Percentiles rank a stretch among this genome's conserved stretches.
These are phyloP conservation scores for Aotearoamyces nothofagi DNA, from an alignment of 2,329 filamentous ascomycete genomes.

Conservation along the genomic window DNA sequence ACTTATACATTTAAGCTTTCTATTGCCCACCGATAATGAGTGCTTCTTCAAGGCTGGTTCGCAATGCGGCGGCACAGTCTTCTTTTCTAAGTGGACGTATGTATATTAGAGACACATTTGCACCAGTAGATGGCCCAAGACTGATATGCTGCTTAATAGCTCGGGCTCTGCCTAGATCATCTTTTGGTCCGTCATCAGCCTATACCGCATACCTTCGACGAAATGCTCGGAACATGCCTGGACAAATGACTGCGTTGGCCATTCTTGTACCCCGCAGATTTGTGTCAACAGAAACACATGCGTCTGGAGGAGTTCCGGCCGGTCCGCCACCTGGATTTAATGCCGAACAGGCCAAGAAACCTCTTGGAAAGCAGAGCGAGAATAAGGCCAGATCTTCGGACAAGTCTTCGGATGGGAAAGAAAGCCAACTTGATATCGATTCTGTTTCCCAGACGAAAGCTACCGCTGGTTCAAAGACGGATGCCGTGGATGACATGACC, in stretches of 20 bases:
- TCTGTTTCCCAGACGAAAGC: slow-evolving; percentile 10
- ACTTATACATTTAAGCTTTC: too few relatives aligned
- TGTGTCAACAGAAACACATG: slow-evolving; percentile 44
- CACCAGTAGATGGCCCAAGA: too few relatives aligned
- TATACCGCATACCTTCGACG: slow-evolving; percentile 18
- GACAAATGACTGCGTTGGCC: slow-evolving; percentile 31
- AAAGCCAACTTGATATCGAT: slow-evolving; percentile 12
- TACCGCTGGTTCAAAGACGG: slow-evolving; percentile 18
- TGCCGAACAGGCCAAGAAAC: slow-evolving; percentile 51
- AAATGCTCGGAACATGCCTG: slow-evolving; percentile 17
- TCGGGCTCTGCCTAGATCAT: slow-evolving; percentile 15
- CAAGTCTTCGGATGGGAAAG: slow-evolving; percentile 12
- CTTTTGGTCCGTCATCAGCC: slow-evolving; percentile 13
- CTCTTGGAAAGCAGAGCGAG: slow-evolving; percentile 23
- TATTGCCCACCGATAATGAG: slow-evolving; percentile 14
- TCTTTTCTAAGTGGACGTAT: slow-evolving; percentile 16
- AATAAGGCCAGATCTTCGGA: slow-evolving; percentile 13
- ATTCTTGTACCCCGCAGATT: slow-evolving; percentile 39
- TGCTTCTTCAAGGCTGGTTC: slow-evolving; percentile 20
- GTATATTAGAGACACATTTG: too few relatives aligned
- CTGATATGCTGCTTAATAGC: too few relatives aligned
- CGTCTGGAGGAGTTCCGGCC: slow-evolving; percentile 25
- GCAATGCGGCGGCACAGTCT: slow-evolving; percentile 18
- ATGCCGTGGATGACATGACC: slow-evolving; percentile 14
- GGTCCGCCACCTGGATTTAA: slow-evolving; percentile 59